Conservation (phyloP, 305 asterid species). For the Plantago coronopus region DNA sequence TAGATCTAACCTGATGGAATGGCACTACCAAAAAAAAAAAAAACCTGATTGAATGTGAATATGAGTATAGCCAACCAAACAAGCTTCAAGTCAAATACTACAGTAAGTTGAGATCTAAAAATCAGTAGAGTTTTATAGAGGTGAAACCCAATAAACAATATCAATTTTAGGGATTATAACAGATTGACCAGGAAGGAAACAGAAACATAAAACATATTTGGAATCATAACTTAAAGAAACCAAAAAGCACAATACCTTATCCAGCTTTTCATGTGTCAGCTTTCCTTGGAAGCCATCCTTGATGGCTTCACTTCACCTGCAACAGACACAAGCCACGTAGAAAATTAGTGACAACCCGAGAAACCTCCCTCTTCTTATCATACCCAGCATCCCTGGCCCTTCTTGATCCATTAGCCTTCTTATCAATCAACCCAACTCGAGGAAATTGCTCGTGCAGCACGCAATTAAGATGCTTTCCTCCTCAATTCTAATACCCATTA, state of each 20-base stretch:
- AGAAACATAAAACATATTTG: no score
- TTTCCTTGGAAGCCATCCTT: slow-evolving; percentile 87
- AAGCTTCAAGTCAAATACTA: no score
- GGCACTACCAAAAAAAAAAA: no score
- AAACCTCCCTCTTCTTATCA: slow-evolving; percentile 43
- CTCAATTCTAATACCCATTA: slow-evolving; percentile 31
- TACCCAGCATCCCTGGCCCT: slow-evolving; percentile 71
- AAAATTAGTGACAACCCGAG: slow-evolving; percentile 35
- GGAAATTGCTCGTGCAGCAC: slow-evolving; percentile 41
- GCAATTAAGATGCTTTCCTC: slow-evolving; percentile 54
- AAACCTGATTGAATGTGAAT: no score
- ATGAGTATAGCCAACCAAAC: no score
- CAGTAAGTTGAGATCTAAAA: no score
- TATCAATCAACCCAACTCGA: slow-evolving; percentile 59
- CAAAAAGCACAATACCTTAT: slow-evolving; percentile 54
- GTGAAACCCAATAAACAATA: no score
- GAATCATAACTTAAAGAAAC: slow-evolving; percentile 12
- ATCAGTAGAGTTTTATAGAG: no score
- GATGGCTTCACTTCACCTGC: slow-evolving; percentile 94
- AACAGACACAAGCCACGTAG: slow-evolving; percentile 80
- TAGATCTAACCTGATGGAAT: no score
- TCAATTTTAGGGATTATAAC: no score
- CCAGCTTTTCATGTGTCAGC: slow-evolving; percentile 83
- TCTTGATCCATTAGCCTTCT: slow-evolving; percentile 57
- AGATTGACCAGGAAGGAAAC: no score